These are phyloP conservation scores for Talinum fruticosum DNA, from an alignment of 148 eudicot species.

Conservation along the genomic window DNA sequence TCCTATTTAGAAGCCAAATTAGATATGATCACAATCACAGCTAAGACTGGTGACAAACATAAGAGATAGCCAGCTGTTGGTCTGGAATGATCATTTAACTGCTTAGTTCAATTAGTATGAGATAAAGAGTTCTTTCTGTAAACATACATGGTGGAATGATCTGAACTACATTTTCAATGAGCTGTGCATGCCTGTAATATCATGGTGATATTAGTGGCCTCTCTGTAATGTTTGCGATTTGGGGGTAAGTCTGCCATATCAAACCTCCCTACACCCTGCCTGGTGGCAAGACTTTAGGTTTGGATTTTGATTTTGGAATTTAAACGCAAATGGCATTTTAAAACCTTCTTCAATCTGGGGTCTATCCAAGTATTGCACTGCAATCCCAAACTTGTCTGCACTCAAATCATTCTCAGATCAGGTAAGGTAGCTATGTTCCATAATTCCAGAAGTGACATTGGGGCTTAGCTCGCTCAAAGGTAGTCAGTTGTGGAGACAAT, in stretches of 20 bases:
- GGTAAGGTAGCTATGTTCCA: background rate
- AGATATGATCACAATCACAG: background rate
- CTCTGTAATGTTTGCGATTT: too few relatives aligned
- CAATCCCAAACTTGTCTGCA: too few relatives aligned
- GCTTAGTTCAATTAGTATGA: background rate
- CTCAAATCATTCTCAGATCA: too few relatives aligned
- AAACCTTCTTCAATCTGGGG: too few relatives aligned
- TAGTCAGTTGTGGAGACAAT: background rate
- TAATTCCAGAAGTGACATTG: background rate
- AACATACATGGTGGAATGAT: background rate
- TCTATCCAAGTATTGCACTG: too few relatives aligned
- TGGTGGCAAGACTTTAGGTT: too few relatives aligned
- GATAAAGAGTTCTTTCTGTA: background rate
- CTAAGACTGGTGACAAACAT: too few relatives aligned
- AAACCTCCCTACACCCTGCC: too few relatives aligned
- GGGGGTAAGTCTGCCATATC: too few relatives aligned
- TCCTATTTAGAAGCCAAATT: background rate
- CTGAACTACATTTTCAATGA: background rate
- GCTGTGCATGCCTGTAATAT: background rate
- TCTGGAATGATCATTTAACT: too few relatives aligned
- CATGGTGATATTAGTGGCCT: background rate
- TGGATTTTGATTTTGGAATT: too few relatives aligned
- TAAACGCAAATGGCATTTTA: background rate
- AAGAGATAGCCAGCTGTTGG: too few relatives aligned
- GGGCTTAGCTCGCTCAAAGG: background rate